Percentiles rank a stretch among this genome's conserved stretches.
Conservation (phyloP, 306 rosid species). For the Rosa chinensis region DNA sequence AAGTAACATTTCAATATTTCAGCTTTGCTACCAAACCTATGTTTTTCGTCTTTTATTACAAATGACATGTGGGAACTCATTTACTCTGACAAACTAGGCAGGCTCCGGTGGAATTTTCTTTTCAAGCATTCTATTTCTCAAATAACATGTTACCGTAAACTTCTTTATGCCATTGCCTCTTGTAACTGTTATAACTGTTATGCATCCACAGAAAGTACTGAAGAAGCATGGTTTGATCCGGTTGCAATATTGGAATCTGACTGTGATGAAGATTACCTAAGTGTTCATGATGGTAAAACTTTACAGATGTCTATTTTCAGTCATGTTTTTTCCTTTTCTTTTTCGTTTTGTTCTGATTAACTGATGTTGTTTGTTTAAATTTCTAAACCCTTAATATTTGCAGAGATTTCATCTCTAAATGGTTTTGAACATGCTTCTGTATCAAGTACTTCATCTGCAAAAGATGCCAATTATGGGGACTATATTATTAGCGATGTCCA, state of each 20-base stretch:
- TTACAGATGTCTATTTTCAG: slow-evolving; percentile 4
- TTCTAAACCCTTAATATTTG: slow-evolving; percentile 15
- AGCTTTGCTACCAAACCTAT: not conserved
- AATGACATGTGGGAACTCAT: not conserved
- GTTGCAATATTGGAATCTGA: slow-evolving; percentile 70
- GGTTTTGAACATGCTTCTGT: slow-evolving; percentile 51
- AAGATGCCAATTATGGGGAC: slow-evolving; percentile 50
- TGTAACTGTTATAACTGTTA: slow-evolving; percentile 22
- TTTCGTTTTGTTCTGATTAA: not conserved
- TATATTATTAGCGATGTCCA: slow-evolving; percentile 14
- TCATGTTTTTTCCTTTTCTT: slow-evolving; percentile 3
- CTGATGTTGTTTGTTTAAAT: not conserved
- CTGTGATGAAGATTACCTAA: slow-evolving; percentile 84
- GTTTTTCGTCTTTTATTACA: not conserved
- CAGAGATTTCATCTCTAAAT: slow-evolving; percentile 62
- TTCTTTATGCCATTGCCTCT: not conserved
- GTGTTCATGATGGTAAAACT: slow-evolving; percentile 78
- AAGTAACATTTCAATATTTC: not conserved
- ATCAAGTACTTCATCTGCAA: slow-evolving; percentile 43
- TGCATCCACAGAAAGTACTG: slow-evolving; percentile 48
- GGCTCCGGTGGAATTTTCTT: not conserved
- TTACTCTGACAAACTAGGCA: not conserved
- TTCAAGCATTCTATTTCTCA: slow-evolving; percentile 8
- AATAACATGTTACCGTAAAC: not conserved
- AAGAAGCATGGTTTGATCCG: slow-evolving; percentile 89